Evolutionary conservation across 2,329 filamentous ascomycete genomes (phyloP), one percentile per base, ranked within the genome.

Genomic region (Aspergillus clavatus): DNA sequence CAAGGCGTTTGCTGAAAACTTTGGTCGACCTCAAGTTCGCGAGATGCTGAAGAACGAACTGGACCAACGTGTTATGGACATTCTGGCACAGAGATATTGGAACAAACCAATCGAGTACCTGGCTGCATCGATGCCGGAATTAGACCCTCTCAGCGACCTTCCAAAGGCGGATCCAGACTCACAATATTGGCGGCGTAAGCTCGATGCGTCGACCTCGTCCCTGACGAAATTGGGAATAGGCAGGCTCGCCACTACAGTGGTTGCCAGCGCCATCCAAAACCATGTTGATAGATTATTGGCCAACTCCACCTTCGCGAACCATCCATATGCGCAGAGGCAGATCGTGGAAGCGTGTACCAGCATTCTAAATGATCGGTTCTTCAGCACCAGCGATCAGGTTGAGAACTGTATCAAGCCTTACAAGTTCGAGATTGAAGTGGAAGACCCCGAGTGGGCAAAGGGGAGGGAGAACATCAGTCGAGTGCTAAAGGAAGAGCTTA

Each of bases 351-450:
- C 93, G 1, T 89, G 89, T 1, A 86, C 88, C 0, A 86, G 82
- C 21, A 97, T 98, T 42, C 72, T 98, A 10, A 93, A 93, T 54
- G 93, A 98, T 60, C 79, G 91, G 11, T 95, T 95, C 53, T 97
- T 96, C 71, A 93, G 91, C 68, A 98, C 94, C 1, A 93, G 87
- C 52, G 94, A 98, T 60, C 93, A 97, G 69, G 87, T 98, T 1
- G 93, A 98, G 68, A 97, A 97, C 63, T 98, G 91, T 64, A 94
- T 98, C 70, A 98, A 98, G 68, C 93, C 94, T 0, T 98, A 91
- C 75, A 98, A 98, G 65, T 97, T 91, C 56, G 89, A 96, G 51
- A 95, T 98, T 47, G 93, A 98, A 58, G 83, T 98, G 36, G 89
- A 95, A 60, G 87, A 90, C 29, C 77, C 82, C 6, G 94, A 98